These are phyloP conservation scores for Epichloe brachyelytri DNA, from an alignment of 2,329 filamentous ascomycete genomes.

Conservation along the genomic window DNA sequence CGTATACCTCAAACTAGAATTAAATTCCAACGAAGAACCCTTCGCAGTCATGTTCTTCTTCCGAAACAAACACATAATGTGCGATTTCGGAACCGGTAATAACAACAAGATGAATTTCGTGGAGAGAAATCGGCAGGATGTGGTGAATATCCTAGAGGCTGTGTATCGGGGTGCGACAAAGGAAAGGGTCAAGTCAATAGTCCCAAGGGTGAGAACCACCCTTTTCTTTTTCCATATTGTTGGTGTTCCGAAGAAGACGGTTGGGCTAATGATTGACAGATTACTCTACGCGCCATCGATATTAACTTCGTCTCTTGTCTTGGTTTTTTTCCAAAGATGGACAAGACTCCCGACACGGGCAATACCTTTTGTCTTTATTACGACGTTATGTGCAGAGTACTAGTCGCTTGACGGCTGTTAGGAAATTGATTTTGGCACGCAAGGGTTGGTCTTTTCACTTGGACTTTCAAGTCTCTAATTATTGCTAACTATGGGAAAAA, in stretches of 20 bases:
- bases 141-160: conserved; percentile 97
- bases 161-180: conserved; percentile 97
- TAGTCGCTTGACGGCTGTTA: background rate
- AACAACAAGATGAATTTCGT: conserved; percentile 99
- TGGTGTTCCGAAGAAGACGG: background rate
- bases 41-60: conserved; percentile 97
- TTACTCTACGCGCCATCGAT: conserved; percentile 26
- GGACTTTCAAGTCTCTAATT: conserved; percentile 1
- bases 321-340: background rate
- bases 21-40: conserved; percentile 39
- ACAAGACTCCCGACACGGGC: background rate
- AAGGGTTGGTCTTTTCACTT: conserved; percentile 17
- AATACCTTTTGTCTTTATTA: background rate
- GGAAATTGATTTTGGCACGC: background rate
- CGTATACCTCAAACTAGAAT: background rate
- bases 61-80: conserved; percentile 98
- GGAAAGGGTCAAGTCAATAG: conserved; percentile 91
- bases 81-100: conserved; percentile 93
- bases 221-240: background rate
- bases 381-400: background rate
- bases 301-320: conserved; percentile 11
- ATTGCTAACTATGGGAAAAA: conserved; percentile 3
- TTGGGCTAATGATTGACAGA: conserved; percentile 10
- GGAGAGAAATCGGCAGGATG: conserved; percentile 87
- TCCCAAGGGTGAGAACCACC: conserved; percentile 52